A percentile compares a stretch with the other conserved stretches of the same genome.
Evolutionary conservation across 2,329 filamentous ascomycete species (phyloP).

Genomic region (Biscogniauxia marginata): DNA sequence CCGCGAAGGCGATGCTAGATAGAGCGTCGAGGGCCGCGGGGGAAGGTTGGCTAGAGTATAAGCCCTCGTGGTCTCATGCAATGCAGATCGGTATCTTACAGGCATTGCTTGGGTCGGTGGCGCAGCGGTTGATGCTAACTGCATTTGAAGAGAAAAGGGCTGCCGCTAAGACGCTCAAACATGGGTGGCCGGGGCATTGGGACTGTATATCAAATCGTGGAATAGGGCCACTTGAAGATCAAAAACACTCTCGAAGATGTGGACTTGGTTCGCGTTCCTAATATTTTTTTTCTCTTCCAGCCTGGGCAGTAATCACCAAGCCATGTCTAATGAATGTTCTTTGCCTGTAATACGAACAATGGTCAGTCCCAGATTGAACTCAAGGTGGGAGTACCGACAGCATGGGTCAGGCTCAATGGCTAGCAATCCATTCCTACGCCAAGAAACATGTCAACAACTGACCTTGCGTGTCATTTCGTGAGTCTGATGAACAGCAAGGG

Average conservation of each 20-base stretch:
- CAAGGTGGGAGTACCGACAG: background rate
- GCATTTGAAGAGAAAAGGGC: slow-evolving; percentile 13
- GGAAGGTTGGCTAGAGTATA: slow-evolving; percentile 16
- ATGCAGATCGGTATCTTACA: slow-evolving; percentile 10
- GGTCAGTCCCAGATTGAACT: background rate
- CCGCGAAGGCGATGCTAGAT: slow-evolving; percentile 16
- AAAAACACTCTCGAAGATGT: background rate
- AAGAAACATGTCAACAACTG: background rate
- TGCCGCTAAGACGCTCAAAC: slow-evolving; percentile 8
- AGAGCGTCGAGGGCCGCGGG: slow-evolving; percentile 9
- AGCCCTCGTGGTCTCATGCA: slow-evolving; percentile 15
- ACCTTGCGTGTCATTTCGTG: background rate
- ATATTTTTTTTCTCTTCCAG: background rate
- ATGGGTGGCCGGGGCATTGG: background rate
- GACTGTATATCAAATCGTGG: background rate
- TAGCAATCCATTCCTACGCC: background rate
- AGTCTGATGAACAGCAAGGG: background rate
- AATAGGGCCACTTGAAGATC: background rate
- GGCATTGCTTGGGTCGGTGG: slow-evolving; percentile 8
- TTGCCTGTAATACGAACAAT: background rate
- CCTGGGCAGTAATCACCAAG: background rate
- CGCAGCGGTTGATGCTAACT: slow-evolving; percentile 10
- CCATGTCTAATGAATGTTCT: background rate
- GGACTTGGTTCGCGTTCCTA: background rate
- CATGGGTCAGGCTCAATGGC: background rate